phyloP scores from a whole-genome alignment of 1,139 yeast species.

The Kurtzmaniella quercitrusa region DNA sequence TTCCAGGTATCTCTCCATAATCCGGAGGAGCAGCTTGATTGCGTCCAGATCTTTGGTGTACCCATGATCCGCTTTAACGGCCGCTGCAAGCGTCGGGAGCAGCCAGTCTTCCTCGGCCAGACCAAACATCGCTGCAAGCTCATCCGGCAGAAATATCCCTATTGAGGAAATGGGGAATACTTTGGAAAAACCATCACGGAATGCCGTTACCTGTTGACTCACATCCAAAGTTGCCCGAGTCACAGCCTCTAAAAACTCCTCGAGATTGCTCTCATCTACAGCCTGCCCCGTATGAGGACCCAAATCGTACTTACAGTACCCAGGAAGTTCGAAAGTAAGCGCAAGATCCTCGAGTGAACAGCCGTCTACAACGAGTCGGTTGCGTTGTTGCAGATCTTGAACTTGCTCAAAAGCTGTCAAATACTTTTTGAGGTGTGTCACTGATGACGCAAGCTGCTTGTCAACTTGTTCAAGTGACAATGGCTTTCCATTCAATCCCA shows the following conservation, averaged over 20 bases:
- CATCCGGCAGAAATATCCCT: constrained; percentile 67
- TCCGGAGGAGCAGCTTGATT: constrained; percentile 54
- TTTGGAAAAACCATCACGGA: constrained; percentile 75
- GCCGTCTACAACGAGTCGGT: constrained; percentile 34
- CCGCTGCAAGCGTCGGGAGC: constrained; percentile 49
- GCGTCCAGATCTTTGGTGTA: constrained; percentile 68
- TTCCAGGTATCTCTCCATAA: constrained; percentile 51
- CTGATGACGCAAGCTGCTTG: constrained; percentile 55
- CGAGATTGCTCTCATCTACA: constrained; percentile 55
- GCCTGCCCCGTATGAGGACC: constrained; percentile 49
- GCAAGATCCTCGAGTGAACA: constrained; percentile 50
- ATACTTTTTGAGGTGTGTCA: constrained; percentile 48
- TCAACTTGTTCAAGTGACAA: constrained; percentile 44
- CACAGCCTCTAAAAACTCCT: constrained; percentile 53
- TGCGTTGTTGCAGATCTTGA: constrained; percentile 15
- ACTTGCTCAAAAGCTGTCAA: constrained; percentile 23
- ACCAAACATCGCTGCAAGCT: constrained; percentile 61
- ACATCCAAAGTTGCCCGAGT: constrained; percentile 71
- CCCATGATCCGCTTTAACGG: constrained; percentile 88
- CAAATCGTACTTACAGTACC: constrained; percentile 60
- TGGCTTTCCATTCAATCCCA: constrained; percentile 10
- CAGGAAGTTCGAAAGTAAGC: constrained; percentile 73
- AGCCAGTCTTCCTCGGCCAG: constrained; percentile 89
- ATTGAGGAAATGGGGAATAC: constrained; percentile 81
- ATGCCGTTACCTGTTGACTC: constrained; percentile 58